These are phyloP conservation scores for Nicotiana undulata DNA, from an alignment of 257 asterid genomes.

Conservation along the genomic window DNA sequence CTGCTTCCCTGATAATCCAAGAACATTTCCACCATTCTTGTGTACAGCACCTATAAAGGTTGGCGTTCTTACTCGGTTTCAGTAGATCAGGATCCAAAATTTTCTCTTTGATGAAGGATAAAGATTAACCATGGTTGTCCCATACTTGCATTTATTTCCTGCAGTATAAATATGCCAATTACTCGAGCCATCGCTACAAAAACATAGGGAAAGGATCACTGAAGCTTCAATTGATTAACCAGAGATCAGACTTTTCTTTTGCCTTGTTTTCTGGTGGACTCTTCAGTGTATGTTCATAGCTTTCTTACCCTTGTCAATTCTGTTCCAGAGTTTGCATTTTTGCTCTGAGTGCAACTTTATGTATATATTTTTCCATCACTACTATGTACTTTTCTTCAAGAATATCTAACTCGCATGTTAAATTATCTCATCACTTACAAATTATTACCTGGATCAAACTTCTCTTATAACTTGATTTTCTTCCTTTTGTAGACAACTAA, in stretches of 20 bases:
- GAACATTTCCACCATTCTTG: conserved; percentile 56
- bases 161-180: conserved; percentile 89
- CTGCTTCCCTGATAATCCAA: conserved; percentile 59
- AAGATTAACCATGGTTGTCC: not conserved
- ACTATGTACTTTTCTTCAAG: not conserved
- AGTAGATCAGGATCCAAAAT: not conserved
- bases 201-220: conserved; percentile 63
- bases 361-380: not conserved
- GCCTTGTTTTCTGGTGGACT: conserved; percentile 87
- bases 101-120: not conserved
- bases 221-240: conserved; percentile 82
- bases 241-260: conserved; percentile 83
- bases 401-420: not conserved
- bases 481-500: not conserved
- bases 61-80: not conserved
- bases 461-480: not conserved
- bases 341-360: not conserved
- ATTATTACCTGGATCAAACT: not conserved
- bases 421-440: not conserved
- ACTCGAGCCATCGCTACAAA: conserved; percentile 49
- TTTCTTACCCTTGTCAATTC: not conserved
- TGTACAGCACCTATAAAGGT: conserved; percentile 94
- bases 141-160: conserved; percentile 3
- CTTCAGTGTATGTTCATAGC: conserved; percentile 37
- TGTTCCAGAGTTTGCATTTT: not conserved